Evolutionary conservation across 164 flowering plant species (phyloP), one percentile per base, ranked within the genome.

Genomic region (Pachysandra terminalis): DNA sequence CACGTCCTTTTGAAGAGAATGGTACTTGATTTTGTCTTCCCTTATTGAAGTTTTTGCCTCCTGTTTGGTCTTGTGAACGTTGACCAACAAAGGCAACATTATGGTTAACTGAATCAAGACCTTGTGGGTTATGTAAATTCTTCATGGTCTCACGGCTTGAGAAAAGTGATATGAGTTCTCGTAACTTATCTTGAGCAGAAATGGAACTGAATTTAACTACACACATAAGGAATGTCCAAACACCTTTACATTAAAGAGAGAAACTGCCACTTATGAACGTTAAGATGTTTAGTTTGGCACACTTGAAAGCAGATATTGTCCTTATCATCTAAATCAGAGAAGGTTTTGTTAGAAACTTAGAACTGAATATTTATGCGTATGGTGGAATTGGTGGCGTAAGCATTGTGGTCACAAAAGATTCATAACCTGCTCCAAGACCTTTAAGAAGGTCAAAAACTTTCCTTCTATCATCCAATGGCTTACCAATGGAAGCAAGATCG

Each of bases 401-500:
- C 63, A 60, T 60, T 7, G 48, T 19, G 14, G 63, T 28, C 21
- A 60, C 23, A 24, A 60, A 60, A 17, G 63, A 28, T 22, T 60
- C 63, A 60, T 60, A 60, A 60, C 63, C 24, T 1, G 10, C 1
- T 15, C 48, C 21, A 16, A 60, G 16, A 10, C 63, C 63, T 15
- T 60, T 60, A 6, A 60, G 63, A 4, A 60, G 27, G 13, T 60
- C 56, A 19, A 53, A 53, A 4, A 53, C 56, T 53, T 53, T 35
- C 35, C 19, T 3, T 5, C 63, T 22, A 17, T 28, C 63, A 35
- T 60, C 63, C 6, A 28, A 2, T 3, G 41, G 24, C 48, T 60
- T 60, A 24, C 57, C 67, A 49, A 64, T 48, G 67, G 40, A 21
- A 2, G 55, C 26, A 12, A 64, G 17, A 25, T 64, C 67, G 52